Conservation (phyloP, 2,329 filamentous ascomycete genomes). For the Stagonosporopsis cucurbitacearum region DNA sequence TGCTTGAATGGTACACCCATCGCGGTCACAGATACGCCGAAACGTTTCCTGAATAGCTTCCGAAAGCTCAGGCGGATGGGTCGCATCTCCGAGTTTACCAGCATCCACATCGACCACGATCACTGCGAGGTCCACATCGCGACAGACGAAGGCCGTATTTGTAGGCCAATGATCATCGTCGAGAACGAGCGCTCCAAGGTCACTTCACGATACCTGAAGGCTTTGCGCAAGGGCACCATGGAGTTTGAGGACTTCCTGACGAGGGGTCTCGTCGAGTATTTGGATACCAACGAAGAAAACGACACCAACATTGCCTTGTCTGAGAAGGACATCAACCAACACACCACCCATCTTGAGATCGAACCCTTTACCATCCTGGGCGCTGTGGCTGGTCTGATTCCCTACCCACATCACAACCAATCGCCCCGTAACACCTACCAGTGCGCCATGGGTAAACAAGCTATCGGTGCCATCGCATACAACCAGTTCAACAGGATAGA, state of each 20-base stretch:
- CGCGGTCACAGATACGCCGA: constrained; percentile 83
- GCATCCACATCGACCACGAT: constrained; percentile 94
- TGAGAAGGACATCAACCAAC: constrained; percentile 80
- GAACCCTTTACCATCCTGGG: constrained; percentile 97
- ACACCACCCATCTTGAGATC: constrained; percentile 94
- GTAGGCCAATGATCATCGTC: constrained; percentile 92
- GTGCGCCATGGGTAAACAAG: constrained; percentile 99
- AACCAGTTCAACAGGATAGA: constrained; percentile 98
- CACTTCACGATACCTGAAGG: constrained; percentile 76
- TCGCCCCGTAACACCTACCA: constrained; percentile 98
- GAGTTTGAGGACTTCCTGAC: constrained; percentile 94
- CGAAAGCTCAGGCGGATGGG: constrained; percentile 86
- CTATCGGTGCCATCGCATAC: constrained; percentile 96
- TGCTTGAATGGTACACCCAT: constrained; percentile 96
- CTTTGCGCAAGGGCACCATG: constrained; percentile 81
- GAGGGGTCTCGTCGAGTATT: constrained; percentile 89
- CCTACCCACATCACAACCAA: constrained; percentile 98
- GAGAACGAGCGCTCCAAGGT: constrained; percentile 86
- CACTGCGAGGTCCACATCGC: constrained; percentile 92
- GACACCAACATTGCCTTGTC: constrained; percentile 92
- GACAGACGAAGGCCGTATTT: constrained; percentile 96
- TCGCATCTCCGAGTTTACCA: constrained; percentile 93
- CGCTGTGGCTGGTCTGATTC: constrained; percentile 93
- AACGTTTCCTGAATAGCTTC: constrained; percentile 84
- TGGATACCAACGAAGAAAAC: constrained; percentile 98